Evolutionary conservation across 805 yeast species (phyloP).

Genomic region (Brettanomyces nanus): DNA sequence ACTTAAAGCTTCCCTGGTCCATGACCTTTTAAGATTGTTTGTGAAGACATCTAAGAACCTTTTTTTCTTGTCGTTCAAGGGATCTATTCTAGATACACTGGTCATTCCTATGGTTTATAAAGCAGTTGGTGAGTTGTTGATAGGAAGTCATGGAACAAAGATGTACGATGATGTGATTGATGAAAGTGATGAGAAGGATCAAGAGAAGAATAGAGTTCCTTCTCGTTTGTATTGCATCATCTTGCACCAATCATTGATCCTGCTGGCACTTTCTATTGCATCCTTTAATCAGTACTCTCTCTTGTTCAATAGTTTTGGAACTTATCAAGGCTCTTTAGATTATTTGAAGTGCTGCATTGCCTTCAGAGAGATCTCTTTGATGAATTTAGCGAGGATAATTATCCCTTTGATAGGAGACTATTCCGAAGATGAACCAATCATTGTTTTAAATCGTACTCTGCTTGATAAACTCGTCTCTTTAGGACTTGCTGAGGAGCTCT

Average conservation of each 20-base stretch:
- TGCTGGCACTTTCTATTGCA: conserved; percentile 20
- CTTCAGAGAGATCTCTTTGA: conserved; percentile 20
- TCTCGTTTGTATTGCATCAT: conserved; percentile 7
- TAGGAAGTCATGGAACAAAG: background rate
- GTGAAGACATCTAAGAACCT: conserved; percentile 14
- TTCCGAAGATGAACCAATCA: conserved; percentile 6
- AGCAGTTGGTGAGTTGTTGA: conserved; percentile 18
- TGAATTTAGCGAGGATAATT: conserved; percentile 15
- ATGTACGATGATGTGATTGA: background rate
- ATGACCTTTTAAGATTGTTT: conserved; percentile 20
- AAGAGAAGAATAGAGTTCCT: background rate
- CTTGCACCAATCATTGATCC: conserved; percentile 19
- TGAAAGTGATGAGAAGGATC: background rate
- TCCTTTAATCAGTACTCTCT: conserved; percentile 18
- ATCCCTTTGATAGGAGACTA: conserved; percentile 10
- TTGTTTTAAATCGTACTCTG: conserved; percentile 8
- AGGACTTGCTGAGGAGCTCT: conserved; percentile 20
- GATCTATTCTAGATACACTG: conserved; percentile 17
- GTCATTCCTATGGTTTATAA: conserved; percentile 20
- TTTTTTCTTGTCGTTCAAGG: conserved; percentile 15
- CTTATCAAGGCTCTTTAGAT: conserved; percentile 18
- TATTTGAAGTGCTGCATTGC: conserved; percentile 18
- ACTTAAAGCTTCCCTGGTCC: conserved; percentile 12
- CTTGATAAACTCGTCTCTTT: conserved; percentile 15
- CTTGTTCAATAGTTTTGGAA: conserved; percentile 20